Evolutionary conservation across 2,329 filamentous ascomycete genomes (phyloP), one percentile per base, ranked within the genome.

Genomic region (Dactylellina cionopaga): DNA sequence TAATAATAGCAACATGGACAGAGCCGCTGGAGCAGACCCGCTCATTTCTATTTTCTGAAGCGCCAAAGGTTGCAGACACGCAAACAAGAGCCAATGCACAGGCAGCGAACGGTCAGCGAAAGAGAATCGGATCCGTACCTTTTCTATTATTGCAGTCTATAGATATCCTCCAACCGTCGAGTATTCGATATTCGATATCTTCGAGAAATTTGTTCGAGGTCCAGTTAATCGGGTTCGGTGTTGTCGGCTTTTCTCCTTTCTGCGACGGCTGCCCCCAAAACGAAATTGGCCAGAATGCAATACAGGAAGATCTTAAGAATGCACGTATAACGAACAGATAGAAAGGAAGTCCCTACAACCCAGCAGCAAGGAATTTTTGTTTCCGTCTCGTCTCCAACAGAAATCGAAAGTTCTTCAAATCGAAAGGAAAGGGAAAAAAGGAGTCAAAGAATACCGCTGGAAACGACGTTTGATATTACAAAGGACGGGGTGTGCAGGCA

Each of bases 371-470:
- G 58, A 59, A 59, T 46, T 49, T 29, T 17, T 19, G 13, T 46
- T 15, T 41, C 6, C 3, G 15, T 43, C 13, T 66, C 47, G 46
- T 64, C 44, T 62, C 44, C 56, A 31, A 35, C 29, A 35, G 10
- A 27, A 25, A 39, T 54, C 44, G 27, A 51, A 46, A 29, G n/a
- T 11, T 17, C 31, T n/a, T 11, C 13, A 15, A 17, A 17, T 25
- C 13, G n/a, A 33, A 41, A 22, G 22, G 43, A 39, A 41, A 29
- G 43, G 33, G 17, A 51, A 15, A 58, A 66, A 66, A 66, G 62
- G 62, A 66, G 62, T 58, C 49, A 41, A 65, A 24, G 47, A 56
- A 55, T 56, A 19, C 43, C 31, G 10, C 29, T 22, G 9, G n/a
- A n/a, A 15, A n/a, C n/a, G n/a, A n/a, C n/a, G n/a, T n/a, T n/a